Conservation (phyloP, 192 early-diverging fungal genomes). For the Kickxella alabastrina region DNA sequence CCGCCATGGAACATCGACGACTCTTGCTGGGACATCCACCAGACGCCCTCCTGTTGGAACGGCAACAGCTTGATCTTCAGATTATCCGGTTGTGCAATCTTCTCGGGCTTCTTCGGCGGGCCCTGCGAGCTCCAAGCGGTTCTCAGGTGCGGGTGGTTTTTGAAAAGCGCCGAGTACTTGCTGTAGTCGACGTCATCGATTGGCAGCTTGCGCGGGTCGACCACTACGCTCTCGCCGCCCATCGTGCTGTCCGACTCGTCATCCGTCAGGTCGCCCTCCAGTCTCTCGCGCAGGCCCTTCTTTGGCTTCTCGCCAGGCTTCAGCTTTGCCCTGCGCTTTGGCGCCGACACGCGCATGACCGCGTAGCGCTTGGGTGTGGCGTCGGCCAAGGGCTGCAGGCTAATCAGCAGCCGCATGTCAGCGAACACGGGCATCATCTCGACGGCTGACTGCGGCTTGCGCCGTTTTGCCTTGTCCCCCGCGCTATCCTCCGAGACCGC, state of each 20-base stretch:
- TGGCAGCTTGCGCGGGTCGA: slow-evolving; percentile 19
- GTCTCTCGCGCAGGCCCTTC: slow-evolving; percentile 4
- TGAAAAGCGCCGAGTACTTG: slow-evolving; percentile 22
- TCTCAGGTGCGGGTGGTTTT: slow-evolving; percentile 35
- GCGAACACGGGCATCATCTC: slow-evolving; percentile 37
- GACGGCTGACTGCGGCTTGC: slow-evolving; percentile 1
- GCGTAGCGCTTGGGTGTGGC: background rate
- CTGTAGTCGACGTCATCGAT: slow-evolving; percentile 38
- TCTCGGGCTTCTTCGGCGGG: background rate
- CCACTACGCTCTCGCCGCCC: background rate
- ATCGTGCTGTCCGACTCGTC: slow-evolving; percentile 25
- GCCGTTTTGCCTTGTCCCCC: background rate
- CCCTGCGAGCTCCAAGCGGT: slow-evolving; percentile 33
- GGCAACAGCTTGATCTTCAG: slow-evolving; percentile 76
- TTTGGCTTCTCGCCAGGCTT: slow-evolving; percentile 7
- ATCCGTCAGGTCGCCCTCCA: too few species aligned
- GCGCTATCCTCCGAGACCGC: too few species aligned
- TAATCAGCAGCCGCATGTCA: slow-evolving; percentile 29
- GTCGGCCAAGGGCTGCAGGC: background rate
- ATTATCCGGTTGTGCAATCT: slow-evolving; percentile 60
- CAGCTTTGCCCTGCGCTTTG: background rate
- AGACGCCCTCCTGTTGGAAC: slow-evolving; percentile 82
- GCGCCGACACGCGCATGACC: background rate
- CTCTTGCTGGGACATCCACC: slow-evolving; percentile 83
- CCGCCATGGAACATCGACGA: slow-evolving; percentile 67